Evolutionary conservation across 169 alveolate genomes (phyloP).

Genomic region (Neospora caninum): DNA sequence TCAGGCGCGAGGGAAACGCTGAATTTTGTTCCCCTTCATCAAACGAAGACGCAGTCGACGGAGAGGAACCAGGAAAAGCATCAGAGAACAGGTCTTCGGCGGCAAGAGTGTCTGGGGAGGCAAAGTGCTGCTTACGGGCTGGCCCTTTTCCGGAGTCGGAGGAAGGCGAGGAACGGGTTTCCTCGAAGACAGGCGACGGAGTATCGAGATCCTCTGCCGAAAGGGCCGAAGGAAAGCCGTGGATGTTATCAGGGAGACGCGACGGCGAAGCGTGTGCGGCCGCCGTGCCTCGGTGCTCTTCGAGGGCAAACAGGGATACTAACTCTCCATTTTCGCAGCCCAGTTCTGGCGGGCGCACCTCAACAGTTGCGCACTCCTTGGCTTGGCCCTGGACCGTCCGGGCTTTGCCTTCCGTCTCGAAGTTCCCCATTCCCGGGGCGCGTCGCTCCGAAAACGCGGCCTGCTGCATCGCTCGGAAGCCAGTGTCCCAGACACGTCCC

Average conservation of each 20-base stretch:
- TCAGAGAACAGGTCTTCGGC: not conserved
- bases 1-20: not conserved
- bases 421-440: not conserved
- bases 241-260: not conserved
- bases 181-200: not conserved
- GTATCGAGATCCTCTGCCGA: not conserved
- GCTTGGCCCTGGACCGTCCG: not conserved
- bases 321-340: constrained; percentile 12
- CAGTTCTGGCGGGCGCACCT: not conserved
- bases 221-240: not conserved
- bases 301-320: not conserved
- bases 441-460: not conserved
- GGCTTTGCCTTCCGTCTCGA: not conserved
- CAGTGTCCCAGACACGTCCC: not conserved
- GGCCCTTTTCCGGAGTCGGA: no score
- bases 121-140: not conserved
- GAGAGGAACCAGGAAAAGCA: not conserved
- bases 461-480: not conserved
- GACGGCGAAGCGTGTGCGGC: not conserved
- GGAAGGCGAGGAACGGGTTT: no score
- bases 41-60: not conserved
- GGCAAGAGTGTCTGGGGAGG: not conserved
- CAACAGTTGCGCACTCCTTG: constrained; percentile 12
- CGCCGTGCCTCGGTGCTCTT: not conserved
- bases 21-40: not conserved